Percentiles rank a stretch among this genome's conserved stretches.
Conservation (phyloP, 352 stramenopile genomes). For the Globisporangium spinosum region DNA sequence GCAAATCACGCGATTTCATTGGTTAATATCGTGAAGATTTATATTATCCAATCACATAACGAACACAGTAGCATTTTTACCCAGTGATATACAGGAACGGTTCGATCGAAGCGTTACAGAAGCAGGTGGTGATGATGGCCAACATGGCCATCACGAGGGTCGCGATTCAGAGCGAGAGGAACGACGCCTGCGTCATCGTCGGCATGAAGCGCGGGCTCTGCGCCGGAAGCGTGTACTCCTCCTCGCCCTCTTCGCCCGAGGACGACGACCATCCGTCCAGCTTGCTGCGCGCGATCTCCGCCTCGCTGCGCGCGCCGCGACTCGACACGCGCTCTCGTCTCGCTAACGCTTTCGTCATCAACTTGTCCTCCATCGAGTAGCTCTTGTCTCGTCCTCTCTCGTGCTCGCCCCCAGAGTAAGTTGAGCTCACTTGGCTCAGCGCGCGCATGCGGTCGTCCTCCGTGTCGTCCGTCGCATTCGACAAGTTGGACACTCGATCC, state of each 20-base stretch:
- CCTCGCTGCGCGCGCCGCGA: neutral
- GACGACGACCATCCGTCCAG: conserved; percentile 1
- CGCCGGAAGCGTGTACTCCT: conserved; percentile 1
- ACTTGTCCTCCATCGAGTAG: neutral
- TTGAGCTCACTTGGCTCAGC: neutral
- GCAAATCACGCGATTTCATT: neutral
- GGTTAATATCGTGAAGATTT: neutral
- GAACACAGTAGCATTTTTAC: neutral
- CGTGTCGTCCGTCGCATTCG: conserved; percentile 31
- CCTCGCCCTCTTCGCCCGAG: conserved; percentile 14
- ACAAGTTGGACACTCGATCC: conserved; percentile 19
- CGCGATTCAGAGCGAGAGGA: neutral
- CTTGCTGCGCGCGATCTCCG: conserved; percentile 6
- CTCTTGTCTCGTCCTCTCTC: neutral
- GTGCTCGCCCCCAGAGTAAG: neutral
- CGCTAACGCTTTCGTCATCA: neutral
- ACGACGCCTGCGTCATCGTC: conserved; percentile 10
- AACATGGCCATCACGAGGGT: neutral
- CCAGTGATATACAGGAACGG: neutral
- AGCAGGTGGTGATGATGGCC: neutral
- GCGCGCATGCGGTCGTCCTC: conserved; percentile 25
- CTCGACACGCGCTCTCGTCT: neutral
- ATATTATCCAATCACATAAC: neutral
- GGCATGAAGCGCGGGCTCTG: conserved; percentile 14
- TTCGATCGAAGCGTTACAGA: neutral